Base-by-base conservation (phyloP, 2,329 filamentous ascomycete species). In the Pestalotiopsis sp. region DNA sequence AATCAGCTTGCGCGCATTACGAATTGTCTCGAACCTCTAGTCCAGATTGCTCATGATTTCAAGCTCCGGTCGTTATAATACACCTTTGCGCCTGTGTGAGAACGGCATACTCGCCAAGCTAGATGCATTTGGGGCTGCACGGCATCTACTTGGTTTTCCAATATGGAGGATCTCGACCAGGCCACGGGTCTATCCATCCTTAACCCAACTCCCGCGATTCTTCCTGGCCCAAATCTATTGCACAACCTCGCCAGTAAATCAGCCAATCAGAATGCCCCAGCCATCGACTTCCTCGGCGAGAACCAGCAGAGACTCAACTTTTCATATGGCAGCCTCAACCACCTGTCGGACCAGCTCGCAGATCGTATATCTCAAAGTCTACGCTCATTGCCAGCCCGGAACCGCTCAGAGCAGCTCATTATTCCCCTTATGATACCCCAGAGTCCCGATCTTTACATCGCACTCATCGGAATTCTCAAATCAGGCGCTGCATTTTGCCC, bases 401-500 rank as follows among this genome's bases (percentile, higher is more conserved):
- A 58, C 66, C 31, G 57, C 13, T 38, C 13, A 27, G 72, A 68
- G 45, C 81, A 83, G 62, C 78, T 85, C 17, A 80, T 97, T 45
- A 85, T 97, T 49, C 94, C 95, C 0, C 82, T 97, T 2, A 85
- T 97, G 23, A 80, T 97, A 17, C 91, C 92, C 2, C 95, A 97
- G 80, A 92, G 89, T 14, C 89, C 91, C 11, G 86, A 91, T 61
- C 85, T 98, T 27, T 97, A 97, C 79, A 85, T 96, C 68, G 86
- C 93, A 1, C 87, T 93, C 70, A 79, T 97, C 59, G 94, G 91
- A 3, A 88, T 95, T 66, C 83, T 97, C 61, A 94, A 95, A 78
- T 90, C 90, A 13, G 95, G 95, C 6, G 93, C 88, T 45, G 93
- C 93, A 0, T 97, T 97, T 74, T 97, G 94, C 72, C 94, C 95